Evolutionary conservation across 495 filamentous ascomycete genomes (phyloP).

Genomic region (Penicillium pancosmium): DNA sequence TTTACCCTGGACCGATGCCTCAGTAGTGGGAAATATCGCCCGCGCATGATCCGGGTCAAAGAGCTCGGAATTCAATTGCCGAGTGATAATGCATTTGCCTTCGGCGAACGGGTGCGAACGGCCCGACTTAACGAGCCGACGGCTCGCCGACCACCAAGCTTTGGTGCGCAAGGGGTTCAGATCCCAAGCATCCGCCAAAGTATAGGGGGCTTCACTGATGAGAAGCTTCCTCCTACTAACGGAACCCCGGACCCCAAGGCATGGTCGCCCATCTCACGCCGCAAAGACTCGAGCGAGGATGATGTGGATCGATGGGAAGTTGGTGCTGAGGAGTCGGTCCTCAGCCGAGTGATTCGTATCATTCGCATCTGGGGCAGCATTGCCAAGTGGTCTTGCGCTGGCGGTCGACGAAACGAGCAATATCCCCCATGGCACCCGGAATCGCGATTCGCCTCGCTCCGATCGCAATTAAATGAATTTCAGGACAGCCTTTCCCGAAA

Average conservation of each 20-base stretch:
- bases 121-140: conserved; percentile 45
- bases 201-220: conserved; percentile 42
- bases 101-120: conserved; percentile 50
- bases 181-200: conserved; percentile 53
- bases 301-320: conserved; percentile 61
- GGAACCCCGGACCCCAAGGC: conserved; percentile 38
- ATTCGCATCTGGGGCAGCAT: conserved; percentile 80
- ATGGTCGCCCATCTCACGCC: conserved; percentile 56
- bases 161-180: conserved; percentile 47
- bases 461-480: conserved; percentile 63
- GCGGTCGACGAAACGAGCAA: conserved; percentile 64
- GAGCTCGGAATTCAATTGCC: conserved; percentile 60
- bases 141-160: conserved; percentile 43
- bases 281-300: conserved; percentile 67
- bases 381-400: conserved; percentile 73
- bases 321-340: conserved; percentile 66
- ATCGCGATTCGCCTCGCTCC: conserved; percentile 65
- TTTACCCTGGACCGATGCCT: conserved; percentile 82
- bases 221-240: conserved; percentile 36
- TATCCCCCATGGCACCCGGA: conserved; percentile 64
- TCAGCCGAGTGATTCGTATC: conserved; percentile 75
- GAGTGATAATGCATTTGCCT: conserved; percentile 53
- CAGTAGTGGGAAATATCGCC: conserved; percentile 73
- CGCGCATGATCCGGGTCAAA: conserved; percentile 66
- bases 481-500: conserved; percentile 67